Evolutionary conservation across 2,329 filamentous ascomycete genomes (phyloP).

Genomic region (Alternaria infectoria): DNA sequence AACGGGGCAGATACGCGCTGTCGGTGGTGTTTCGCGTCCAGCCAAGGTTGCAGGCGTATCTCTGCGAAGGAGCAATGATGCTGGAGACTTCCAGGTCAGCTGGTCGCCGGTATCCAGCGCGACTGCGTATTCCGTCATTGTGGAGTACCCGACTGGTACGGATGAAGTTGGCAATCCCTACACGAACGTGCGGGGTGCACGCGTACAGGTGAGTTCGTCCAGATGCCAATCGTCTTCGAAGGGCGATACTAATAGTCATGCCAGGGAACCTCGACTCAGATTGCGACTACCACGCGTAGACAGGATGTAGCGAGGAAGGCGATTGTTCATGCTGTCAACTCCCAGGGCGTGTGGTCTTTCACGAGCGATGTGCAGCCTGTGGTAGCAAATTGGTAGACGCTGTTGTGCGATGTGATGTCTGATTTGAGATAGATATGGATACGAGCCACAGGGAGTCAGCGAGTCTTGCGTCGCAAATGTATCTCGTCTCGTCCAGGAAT

Average conservation of each 20-base stretch:
- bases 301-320: slow-evolving; percentile 3
- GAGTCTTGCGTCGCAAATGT: neutral
- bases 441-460: neutral
- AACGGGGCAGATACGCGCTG: neutral
- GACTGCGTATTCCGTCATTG: slow-evolving; percentile 14
- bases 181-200: slow-evolving; percentile 10
- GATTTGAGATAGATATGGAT: too few species aligned
- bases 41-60: slow-evolving; percentile 1
- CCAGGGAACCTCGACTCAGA: neutral
- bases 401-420: neutral
- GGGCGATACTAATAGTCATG: neutral
- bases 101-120: slow-evolving; percentile 8
- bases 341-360: slow-evolving; percentile 11
- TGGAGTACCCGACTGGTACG: slow-evolving; percentile 11
- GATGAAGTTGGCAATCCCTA: slow-evolving; percentile 11
- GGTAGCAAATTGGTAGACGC: slow-evolving; percentile 1
- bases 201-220: slow-evolving; percentile 2
- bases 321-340: slow-evolving; percentile 11
- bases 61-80: slow-evolving; percentile 4
- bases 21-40: neutral
- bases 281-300: slow-evolving; percentile 3
- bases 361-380: slow-evolving; percentile 6
- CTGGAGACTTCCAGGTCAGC: slow-evolving; percentile 5
- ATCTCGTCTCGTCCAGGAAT: neutral
- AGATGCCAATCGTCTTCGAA: neutral